Evolutionary conservation across 192 early-diverging fungal genomes (phyloP).

Genomic region (Bifiguratus adelaidae): DNA sequence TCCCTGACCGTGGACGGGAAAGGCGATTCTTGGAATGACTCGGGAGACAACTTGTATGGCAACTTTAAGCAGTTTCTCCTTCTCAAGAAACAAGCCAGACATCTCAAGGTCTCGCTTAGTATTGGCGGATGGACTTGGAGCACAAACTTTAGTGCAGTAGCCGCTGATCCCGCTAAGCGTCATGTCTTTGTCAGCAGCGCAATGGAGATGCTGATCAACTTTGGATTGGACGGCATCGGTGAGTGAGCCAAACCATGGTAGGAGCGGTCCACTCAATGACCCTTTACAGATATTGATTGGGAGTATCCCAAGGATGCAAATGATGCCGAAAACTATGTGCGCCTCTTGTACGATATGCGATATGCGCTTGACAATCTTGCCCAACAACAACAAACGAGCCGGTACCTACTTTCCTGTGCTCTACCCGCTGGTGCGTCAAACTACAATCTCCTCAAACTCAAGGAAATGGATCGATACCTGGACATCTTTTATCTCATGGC

Average conservation of each 20-base stretch:
- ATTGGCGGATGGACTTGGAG: slow-evolving; percentile 78
- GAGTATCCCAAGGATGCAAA: slow-evolving; percentile 66
- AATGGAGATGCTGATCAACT: slow-evolving; percentile 29
- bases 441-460: slow-evolving; percentile 51
- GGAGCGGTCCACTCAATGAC: neutral
- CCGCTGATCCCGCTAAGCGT: slow-evolving; percentile 30
- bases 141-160: slow-evolving; percentile 55
- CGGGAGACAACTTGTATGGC: slow-evolving; percentile 35
- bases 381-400: slow-evolving; percentile 8
- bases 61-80: slow-evolving; percentile 53
- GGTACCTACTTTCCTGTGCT: slow-evolving; percentile 58
- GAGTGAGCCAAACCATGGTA: neutral
- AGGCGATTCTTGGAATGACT: slow-evolving; percentile 46
- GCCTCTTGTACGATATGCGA: slow-evolving; percentile 64
- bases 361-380: slow-evolving; percentile 46
- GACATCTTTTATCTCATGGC: slow-evolving; percentile 89
- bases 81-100: slow-evolving; percentile 55
- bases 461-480: slow-evolving; percentile 49
- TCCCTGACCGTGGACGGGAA: slow-evolving; percentile 22
- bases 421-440: slow-evolving; percentile 49
- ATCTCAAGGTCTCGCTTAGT: slow-evolving; percentile 58
- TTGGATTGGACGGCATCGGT: slow-evolving; percentile 45
- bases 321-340: slow-evolving; percentile 73
- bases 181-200: slow-evolving; percentile 44
- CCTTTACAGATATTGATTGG: slow-evolving; percentile 59